Base-by-base conservation (phyloP, 139 green algal genomes). In the Chlamydomonas sp. region DNA sequence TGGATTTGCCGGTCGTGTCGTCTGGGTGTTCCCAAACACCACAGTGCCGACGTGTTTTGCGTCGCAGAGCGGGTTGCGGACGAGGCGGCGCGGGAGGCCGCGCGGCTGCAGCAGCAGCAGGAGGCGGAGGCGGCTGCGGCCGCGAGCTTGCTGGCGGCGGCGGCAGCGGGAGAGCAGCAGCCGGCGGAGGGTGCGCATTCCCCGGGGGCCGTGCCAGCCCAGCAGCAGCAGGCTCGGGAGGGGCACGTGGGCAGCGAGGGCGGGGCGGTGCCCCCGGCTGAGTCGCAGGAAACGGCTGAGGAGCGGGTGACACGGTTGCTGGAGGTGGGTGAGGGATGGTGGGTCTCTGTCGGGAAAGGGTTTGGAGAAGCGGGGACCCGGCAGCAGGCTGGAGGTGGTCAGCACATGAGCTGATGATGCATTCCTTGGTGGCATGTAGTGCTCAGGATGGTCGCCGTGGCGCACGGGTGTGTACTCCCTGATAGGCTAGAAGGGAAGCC, bases 91-190 rank as follows among this genome's bases (percentile, higher is more conserved):
- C 73, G 31, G 59, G 20, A 59, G 1, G 61, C 20, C 60, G 66
- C 58, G 17, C 69, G 59, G 31, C 31, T 69, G 15, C 63, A 61
- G 80, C 63, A 77, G 62, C 66, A 76, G 15, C 66, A 60, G 61
- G 20, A 14, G 20, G 73, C 73, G 5, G 86, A 87, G 80, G 73
- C 79, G 0, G 5, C 77, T 57, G 79, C 83, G 86, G 82, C 82
- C 3, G 17, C 66, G 20, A 15, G 71, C 1, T n/a, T 86, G 20
- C 2, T 86, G 10, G 60, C 72, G 1, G 82, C 82, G 20, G 82
- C 71, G 7, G 12, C 71, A 62, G 3, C 8, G 15, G 61, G 60
- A 5, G 16, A 58, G 0, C 31, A 49, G 77, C 77, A 4, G 69
- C 17, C 79, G 18, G 78, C 18, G 18, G 78, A 72, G 5, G 61